Evolutionary conservation across 192 early-diverging fungal genomes (phyloP), one percentile per base, ranked within the genome.

Genomic region (Coemansia sp.): DNA sequence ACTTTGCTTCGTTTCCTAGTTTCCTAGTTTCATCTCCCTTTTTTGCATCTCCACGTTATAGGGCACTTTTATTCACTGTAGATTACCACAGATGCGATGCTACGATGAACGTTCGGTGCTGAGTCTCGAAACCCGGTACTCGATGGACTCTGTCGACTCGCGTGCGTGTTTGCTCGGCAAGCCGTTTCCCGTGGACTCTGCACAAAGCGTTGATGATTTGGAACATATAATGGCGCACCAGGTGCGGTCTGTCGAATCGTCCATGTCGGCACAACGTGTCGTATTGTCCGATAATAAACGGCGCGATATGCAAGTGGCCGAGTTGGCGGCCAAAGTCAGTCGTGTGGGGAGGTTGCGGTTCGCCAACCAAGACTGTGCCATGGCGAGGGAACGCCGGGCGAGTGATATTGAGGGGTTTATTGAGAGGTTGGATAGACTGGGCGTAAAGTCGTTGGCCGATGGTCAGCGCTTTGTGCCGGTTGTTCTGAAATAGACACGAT

Each of bases 341-440:
- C 61, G 78, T n/a, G 75, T 81, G 78, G 61, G 72, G 2, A 57
- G 60, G 6, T 53, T 81, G 48, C 64, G 78, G 36, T 75, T 63
- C 31, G 5, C 60, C 6, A 68, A 81, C 72, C 78, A 81, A 61
- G 78, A 81, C 38, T 81, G 58, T 23, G 26, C 50, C 21, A 10
- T 20, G 17, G 46, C 14, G 2, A 54, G 64, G 5, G 64, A 65
- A 1, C 37, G 71, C 12, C 60, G 78, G 4, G 71, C 72, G 2
- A 57, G 48, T 17, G 72, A 81, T 12, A 81, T 81, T 28, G 68
- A 74, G 42, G 67, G 72, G 11, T 74, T 71, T 36, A 28, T 80
- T n/a, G 54, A 59, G 8, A 48, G 60, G 15, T 57, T 80, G 5
- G 64, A 79, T 37, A 47, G 68, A 4, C 38, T 74, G 25, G 58